Conservation (phyloP, 768 basidiomycete species). For the Pleurotus pulmonarius region DNA sequence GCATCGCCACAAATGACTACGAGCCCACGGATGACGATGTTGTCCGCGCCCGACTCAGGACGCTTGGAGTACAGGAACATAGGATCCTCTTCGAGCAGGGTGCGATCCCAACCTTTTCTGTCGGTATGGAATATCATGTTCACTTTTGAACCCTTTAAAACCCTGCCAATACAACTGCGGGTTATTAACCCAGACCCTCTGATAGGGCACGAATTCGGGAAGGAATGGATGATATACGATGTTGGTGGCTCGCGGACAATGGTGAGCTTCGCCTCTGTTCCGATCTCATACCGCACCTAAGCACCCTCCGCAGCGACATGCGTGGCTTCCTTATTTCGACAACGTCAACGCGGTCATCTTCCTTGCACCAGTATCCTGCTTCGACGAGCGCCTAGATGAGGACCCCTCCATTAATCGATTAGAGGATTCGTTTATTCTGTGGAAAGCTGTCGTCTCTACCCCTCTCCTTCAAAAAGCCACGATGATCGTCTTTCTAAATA, state of each 20-base stretch:
- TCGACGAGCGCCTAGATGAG: conserved; percentile 72
- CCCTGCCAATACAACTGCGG: background rate
- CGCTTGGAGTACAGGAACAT: conserved; percentile 70
- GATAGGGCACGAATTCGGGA: conserved; percentile 30
- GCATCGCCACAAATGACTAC: conserved; percentile 59
- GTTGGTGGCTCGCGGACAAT: conserved; percentile 71
- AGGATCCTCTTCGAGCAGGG: conserved; percentile 43
- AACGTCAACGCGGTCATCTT: conserved; percentile 79
- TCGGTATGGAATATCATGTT: conserved; percentile 22
- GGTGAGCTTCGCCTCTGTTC: conserved; percentile 31
- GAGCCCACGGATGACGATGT: conserved; percentile 70
- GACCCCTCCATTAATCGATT: conserved; percentile 68
- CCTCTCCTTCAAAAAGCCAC: conserved; percentile 58
- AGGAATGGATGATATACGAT: conserved; percentile 74
- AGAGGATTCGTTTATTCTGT: conserved; percentile 69
- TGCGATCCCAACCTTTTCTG: conserved; percentile 7
- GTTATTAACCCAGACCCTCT: background rate
- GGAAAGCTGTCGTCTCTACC: conserved; percentile 67
- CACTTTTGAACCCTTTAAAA: background rate
- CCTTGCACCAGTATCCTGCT: conserved; percentile 76
- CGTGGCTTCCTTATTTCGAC: conserved; percentile 81
- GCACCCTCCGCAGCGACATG: conserved; percentile 49
- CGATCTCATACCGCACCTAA: background rate
- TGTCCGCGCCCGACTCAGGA: conserved; percentile 65
- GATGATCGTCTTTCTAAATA: conserved; percentile 63